Conservation (phyloP, 139 green algal genomes). For the Chloropicon primus region DNA sequence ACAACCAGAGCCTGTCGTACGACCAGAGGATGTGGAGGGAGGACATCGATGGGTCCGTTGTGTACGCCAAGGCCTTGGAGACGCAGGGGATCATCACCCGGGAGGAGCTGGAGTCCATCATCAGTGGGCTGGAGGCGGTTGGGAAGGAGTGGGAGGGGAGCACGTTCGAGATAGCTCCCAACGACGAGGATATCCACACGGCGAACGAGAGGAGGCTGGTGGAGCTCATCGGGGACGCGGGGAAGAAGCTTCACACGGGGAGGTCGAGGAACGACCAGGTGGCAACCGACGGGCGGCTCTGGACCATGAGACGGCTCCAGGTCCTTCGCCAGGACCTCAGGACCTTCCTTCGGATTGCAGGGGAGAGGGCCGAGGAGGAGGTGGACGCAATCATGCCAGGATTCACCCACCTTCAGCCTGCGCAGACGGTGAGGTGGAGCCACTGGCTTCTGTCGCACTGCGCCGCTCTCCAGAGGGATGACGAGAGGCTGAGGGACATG, state of each 20-base stretch:
- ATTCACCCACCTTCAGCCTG: conserved; percentile 93
- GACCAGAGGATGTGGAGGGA: conserved; percentile 88
- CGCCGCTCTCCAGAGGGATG: conserved; percentile 82
- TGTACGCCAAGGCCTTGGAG: conserved; percentile 75
- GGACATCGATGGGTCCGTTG: conserved; percentile 63
- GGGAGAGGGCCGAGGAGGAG: conserved; percentile 51
- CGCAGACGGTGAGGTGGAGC: conserved; percentile 82
- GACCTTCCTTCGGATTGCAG: conserved; percentile 61
- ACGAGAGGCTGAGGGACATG: conserved; percentile 76
- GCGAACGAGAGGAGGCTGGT: conserved; percentile 86
- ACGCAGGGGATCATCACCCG: conserved; percentile 73
- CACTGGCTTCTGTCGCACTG: conserved; percentile 92
- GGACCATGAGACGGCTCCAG: conserved; percentile 59
- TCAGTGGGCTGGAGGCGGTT: conserved; percentile 55
- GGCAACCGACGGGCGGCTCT: conserved; percentile 92
- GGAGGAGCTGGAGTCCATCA: conserved; percentile 56
- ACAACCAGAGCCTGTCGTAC: conserved; percentile 85
- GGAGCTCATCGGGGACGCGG: conserved; percentile 67
- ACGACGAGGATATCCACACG: conserved; percentile 97
- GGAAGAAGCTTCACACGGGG: conserved; percentile 95
- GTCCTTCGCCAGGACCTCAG: conserved; percentile 49
- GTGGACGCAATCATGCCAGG: conserved; percentile 84
- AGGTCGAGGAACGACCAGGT: conserved; percentile 93
- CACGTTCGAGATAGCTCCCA: conserved; percentile 60
- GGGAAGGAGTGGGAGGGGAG: conserved; percentile 56